Base-by-base conservation (phyloP, 179 eudicot species). In the Camellia oleifera region DNA sequence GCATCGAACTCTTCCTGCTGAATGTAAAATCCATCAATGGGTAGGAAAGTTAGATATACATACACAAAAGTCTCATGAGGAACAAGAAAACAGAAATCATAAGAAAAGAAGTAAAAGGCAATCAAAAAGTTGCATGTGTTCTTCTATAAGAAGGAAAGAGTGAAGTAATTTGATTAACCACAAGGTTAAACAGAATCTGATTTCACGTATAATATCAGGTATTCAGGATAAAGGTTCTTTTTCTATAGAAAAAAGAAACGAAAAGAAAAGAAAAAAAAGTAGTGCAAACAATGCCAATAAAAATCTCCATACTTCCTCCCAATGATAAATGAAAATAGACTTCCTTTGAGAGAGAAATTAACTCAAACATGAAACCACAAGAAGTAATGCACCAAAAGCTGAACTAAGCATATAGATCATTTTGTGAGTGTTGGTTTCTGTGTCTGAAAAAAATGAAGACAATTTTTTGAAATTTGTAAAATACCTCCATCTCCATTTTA, bases 401-500 rank as follows among this genome's bases (percentile, higher is more conserved):
- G 56, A 77, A 77, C 65, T 2, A 50, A 62, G 5, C 14, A 50
- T 54, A 63, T 20, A 32, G 7, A 0, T 65, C 14, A 4, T 44
- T 4, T 9, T 17, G 64, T 18, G 73, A 42, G 26, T 8, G 26
- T 14, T 2, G 44, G 57, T 65, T 73, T 72, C 44, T 76, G 56
- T 40, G n/a, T 57, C 12, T 60, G 26, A 1, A 40, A 42, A 53
- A 40, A 1, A 40, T 13, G 2, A 63, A 79, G 40, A 72, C 81
- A 15, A 71, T 32, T 44, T 32, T 45, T 1, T 46, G 15, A 72
- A 60, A 74, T 60, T 4, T 14, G 23, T 75, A 64, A 44, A 68
- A 13, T 94, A 96, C 99, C 99, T 96, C 99, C 83, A 88, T 88
- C 83, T 96, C 99, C 99, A 96, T 96, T 84, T 96, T 96, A 80